Evolutionary conservation across 768 basidiomycete genomes (phyloP).

Genomic region (Panaeolus cyanescens): DNA sequence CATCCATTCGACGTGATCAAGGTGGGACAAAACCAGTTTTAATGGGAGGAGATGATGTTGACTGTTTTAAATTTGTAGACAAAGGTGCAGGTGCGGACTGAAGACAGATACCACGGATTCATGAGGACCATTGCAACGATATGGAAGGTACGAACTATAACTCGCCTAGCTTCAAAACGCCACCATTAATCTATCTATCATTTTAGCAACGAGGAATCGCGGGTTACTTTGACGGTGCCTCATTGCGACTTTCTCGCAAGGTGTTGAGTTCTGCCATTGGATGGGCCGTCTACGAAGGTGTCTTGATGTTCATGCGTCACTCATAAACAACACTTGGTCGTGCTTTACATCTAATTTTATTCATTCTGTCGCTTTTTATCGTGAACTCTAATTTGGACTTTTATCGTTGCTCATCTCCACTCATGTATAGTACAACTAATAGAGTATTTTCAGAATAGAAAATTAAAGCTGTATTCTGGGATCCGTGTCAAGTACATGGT

Average conservation of each 20-base stretch:
- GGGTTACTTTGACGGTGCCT: conserved; percentile 88
- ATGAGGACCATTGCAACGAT: conserved; percentile 63
- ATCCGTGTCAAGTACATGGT: background rate
- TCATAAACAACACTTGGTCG: background rate
- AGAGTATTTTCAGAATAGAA: background rate
- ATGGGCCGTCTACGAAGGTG: conserved; percentile 89
- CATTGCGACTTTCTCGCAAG: conserved; percentile 83
- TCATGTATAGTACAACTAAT: conserved; percentile 1
- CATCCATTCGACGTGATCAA: conserved; percentile 96
- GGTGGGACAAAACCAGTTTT: conserved; percentile 43
- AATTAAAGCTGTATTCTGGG: background rate
- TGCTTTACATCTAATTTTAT: background rate
- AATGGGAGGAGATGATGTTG: conserved; percentile 1
- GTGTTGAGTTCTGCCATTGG: conserved; percentile 87
- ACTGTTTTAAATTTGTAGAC: conserved; percentile 51
- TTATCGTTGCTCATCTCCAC: conserved; percentile 9
- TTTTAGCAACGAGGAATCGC: conserved; percentile 72
- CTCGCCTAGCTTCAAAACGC: background rate
- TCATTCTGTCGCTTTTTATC: background rate
- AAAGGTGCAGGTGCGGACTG: conserved; percentile 87
- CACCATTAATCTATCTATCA: background rate
- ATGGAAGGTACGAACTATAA: conserved; percentile 56
- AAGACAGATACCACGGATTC: conserved; percentile 74
- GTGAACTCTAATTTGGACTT: background rate
- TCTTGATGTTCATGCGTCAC: conserved; percentile 42